Evolutionary conservation across 106 monocot genomes (phyloP).

Genomic region (Platanthera guangdongensis): DNA sequence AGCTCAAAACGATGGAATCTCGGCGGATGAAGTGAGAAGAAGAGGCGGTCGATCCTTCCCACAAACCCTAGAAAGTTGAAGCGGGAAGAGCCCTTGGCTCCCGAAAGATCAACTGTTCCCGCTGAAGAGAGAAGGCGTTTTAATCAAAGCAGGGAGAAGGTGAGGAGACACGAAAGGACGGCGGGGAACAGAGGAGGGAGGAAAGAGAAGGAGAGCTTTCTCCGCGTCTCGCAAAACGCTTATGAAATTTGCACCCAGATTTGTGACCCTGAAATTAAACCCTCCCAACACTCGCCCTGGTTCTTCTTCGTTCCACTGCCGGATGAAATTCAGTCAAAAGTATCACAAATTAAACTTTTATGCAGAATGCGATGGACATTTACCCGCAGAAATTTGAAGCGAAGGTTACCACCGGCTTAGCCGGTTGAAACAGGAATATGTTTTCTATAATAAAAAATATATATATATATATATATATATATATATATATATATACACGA

Average conservation of each 20-base stretch:
- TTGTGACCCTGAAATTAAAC: constrained; percentile 6
- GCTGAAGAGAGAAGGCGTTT: background rate
- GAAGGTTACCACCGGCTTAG: background rate
- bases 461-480: too few species aligned
- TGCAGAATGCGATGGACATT: background rate
- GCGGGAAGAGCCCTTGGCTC: background rate
- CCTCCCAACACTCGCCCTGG: background rate
- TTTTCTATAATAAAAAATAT: too few species aligned
- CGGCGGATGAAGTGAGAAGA: too few species aligned
- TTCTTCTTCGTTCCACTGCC: background rate
- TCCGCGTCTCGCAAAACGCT: constrained; percentile 5
- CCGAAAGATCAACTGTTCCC: background rate
- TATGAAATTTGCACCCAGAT: background rate
- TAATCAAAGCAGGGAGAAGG: background rate
- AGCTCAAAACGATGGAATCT: background rate
- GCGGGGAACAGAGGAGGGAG: background rate
- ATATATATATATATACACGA: too few species aligned
- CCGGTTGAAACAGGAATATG: background rate
- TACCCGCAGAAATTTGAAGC: background rate
- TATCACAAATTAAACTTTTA: constrained; percentile 2
- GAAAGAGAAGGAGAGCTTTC: background rate
- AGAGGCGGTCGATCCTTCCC: background rate
- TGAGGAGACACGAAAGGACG: background rate
- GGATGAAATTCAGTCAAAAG: constrained; percentile 2
- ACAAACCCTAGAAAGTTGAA: background rate